Evolutionary conservation across 208 protist species (phyloP).

Genomic region (Trypanosoma lewisi): DNA sequence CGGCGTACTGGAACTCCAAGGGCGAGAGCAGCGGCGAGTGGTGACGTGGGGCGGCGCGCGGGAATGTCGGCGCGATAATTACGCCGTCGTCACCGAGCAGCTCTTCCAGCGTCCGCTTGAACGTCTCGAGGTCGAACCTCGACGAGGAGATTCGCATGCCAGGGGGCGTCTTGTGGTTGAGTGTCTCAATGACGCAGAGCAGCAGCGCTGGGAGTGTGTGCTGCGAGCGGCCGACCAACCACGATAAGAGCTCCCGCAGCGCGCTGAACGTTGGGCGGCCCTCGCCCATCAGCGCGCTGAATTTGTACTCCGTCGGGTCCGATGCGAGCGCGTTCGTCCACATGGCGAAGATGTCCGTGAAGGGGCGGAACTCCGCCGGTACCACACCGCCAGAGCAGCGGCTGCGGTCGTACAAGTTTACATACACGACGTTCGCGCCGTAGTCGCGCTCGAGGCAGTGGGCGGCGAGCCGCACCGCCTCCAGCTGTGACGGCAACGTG

Average conservation of each 20-base stretch:
- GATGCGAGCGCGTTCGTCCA: slow-evolving; percentile 61
- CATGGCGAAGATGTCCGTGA: slow-evolving; percentile 61
- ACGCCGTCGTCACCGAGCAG: slow-evolving; percentile 68
- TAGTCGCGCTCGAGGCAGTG: slow-evolving; percentile 50
- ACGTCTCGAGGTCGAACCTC: slow-evolving; percentile 14
- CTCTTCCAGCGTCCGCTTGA: slow-evolving; percentile 65
- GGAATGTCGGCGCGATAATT: slow-evolving; percentile 75
- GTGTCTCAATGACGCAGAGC: slow-evolving; percentile 66
- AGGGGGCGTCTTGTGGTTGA: slow-evolving; percentile 41
- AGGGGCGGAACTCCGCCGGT: slow-evolving; percentile 52
- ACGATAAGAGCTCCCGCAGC: slow-evolving; percentile 44
- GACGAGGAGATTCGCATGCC: background rate
- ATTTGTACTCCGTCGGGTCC: slow-evolving; percentile 63
- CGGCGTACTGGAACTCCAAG: slow-evolving; percentile 87
- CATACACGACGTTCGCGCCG: slow-evolving; percentile 62
- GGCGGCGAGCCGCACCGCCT: slow-evolving; percentile 55
- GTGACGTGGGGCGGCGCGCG: slow-evolving; percentile 61
- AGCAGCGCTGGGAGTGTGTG: slow-evolving; percentile 77
- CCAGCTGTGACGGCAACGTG: slow-evolving; percentile 48
- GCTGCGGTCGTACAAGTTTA: slow-evolving; percentile 64
- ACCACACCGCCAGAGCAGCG: slow-evolving; percentile 59
- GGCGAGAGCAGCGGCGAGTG: slow-evolving; percentile 65
- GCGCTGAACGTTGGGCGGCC: slow-evolving; percentile 25
- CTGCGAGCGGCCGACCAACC: slow-evolving; percentile 56
- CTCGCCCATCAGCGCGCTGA: slow-evolving; percentile 61